A percentile compares a stretch with the other conserved stretches of the same genome.
phyloP scores from a whole-genome alignment of 164 flowering plant genomes.

The Euptelea pleiosperma region DNA sequence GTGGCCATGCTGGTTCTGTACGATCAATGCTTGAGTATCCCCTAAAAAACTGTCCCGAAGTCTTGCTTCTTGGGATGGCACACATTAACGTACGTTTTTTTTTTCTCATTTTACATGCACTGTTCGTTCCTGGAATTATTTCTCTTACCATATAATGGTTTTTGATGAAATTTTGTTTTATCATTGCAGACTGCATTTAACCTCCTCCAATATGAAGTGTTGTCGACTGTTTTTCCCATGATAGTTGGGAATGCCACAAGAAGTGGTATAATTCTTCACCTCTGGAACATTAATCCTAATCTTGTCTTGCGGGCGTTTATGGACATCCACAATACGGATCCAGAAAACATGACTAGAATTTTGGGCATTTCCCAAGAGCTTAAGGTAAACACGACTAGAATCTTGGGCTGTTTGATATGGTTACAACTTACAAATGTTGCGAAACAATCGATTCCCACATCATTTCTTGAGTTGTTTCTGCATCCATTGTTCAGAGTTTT shows the following conservation, averaged over 20 bases:
- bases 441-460: too few species aligned
- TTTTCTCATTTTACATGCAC: not conserved
- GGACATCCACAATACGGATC: constrained; percentile 42
- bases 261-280: constrained; percentile 44
- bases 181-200: constrained; percentile 75
- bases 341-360: constrained; percentile 42
- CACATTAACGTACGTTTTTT: constrained; percentile 58
- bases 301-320: constrained; percentile 64
- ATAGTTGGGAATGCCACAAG: constrained; percentile 39
- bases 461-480: too few species aligned
- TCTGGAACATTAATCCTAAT: constrained; percentile 70
- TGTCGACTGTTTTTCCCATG: constrained; percentile 56
- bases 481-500: too few species aligned
- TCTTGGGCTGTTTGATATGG: too few species aligned
- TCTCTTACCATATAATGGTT: not conserved
- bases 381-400: constrained; percentile 62
- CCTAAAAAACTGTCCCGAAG: constrained; percentile 65
- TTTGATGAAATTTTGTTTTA: constrained; percentile 11
- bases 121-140: not conserved
- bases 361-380: constrained; percentile 68
- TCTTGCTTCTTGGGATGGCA: constrained; percentile 80
- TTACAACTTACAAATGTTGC: too few species aligned
- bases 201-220: constrained; percentile 75
- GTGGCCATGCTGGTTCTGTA: constrained; percentile 66
- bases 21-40: constrained; percentile 65